Evolutionary conservation across 108 stramenopile genomes (phyloP).

Genomic region (Seminavis robusta): DNA sequence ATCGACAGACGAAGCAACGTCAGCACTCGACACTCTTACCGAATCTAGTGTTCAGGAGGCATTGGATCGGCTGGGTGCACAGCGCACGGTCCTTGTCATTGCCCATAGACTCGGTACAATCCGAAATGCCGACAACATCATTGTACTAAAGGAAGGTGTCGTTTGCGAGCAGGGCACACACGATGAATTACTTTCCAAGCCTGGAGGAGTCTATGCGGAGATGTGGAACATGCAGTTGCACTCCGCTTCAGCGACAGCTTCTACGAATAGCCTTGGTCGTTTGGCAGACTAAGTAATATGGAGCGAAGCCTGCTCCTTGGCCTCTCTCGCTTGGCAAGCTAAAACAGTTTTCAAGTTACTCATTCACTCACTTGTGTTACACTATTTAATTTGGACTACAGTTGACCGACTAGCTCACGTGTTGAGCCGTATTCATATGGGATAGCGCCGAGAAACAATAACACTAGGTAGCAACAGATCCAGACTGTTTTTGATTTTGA

Average conservation of each 20-base stretch:
- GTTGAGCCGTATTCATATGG: too few relatives aligned
- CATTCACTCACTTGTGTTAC: neutral
- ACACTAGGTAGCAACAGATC: too few relatives aligned
- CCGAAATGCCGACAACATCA: conserved; percentile 93
- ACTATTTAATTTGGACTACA: neutral
- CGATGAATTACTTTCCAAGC: conserved; percentile 76
- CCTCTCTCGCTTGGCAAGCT: neutral
- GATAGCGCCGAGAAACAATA: too few relatives aligned
- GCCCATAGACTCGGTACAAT: conserved; percentile 97
- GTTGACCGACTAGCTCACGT: neutral
- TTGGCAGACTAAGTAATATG: too few relatives aligned
- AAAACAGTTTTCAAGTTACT: neutral
- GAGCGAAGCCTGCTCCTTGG: too few relatives aligned
- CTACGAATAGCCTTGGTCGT: too few relatives aligned
- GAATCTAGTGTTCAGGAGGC: conserved; percentile 95
- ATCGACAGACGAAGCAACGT: conserved; percentile 3
- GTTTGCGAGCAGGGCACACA: conserved; percentile 96
- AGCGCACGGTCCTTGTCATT: conserved; percentile 94
- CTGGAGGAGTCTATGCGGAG: conserved; percentile 80
- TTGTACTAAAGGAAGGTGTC: conserved; percentile 89
- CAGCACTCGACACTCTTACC: conserved; percentile 77
- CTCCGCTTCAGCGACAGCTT: neutral
- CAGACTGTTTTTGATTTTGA: too few relatives aligned
- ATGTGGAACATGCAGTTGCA: conserved; percentile 90
- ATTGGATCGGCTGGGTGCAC: conserved; percentile 80